Base-by-base conservation (phyloP, 2,329 filamentous ascomycete genomes). In the Monilinia fructicola region DNA sequence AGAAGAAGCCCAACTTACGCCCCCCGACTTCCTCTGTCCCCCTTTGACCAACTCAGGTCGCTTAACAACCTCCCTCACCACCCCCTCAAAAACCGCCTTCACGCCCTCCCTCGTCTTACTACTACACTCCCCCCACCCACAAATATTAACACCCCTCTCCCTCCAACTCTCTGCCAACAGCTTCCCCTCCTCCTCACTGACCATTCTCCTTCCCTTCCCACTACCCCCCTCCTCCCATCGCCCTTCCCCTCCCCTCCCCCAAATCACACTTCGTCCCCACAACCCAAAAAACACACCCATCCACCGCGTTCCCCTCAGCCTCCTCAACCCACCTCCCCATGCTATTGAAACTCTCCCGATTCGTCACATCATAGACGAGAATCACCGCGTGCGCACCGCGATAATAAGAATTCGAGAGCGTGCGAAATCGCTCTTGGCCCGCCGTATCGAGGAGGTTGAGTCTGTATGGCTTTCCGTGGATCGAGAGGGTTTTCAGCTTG, bases 351-450 rank as follows among this genome's bases (percentile, higher is more conserved):
- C 79, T 82, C 60, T 82, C 80, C 42, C 82, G 76, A 75, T 90
- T 87, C 38, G 91, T 89, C 67, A 98, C 83, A 78, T 99, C 95
- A 83, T 98, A 99, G 70, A 98, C 88, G 68, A 99, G 84, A 61
- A 99, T 90, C n/a, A 94, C 94, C 71, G 94, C 95, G 5, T 95
- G 94, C 2, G 95, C 95, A 70, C 94, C 94, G 75, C 95, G 90
- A 79, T 99, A 98, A 81, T 98, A 99, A 54, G 91, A 95, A 71
- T 95, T 86, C 35, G 92, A 96, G 50, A 98, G 93, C 67, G 92
- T 96, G 71, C 95, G 91, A 79, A 98, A 99, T 68, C 95, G 88
- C 79, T 99, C 95, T 68, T 96, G 97, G 63, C 95, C 95, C 6
- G 95, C 95, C 0, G 95, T 99, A 77, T 99, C 95, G 70, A 85